Conservation (phyloP, 768 basidiomycete species). For the Dendrothele bispora region DNA sequence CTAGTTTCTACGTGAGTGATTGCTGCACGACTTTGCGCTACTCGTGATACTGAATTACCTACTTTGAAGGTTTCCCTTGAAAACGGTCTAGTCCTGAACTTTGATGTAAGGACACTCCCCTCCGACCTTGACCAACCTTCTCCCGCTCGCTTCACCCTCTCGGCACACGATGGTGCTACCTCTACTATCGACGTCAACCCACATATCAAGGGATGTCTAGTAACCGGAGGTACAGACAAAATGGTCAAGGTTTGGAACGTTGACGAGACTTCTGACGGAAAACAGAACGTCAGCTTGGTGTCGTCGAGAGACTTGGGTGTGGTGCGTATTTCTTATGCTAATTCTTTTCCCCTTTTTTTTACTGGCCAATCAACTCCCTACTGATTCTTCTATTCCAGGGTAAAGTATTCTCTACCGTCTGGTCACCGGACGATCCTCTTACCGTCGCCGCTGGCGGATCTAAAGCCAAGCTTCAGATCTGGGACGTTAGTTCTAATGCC, state of each 20-base stretch:
- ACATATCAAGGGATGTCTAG: constrained; percentile 86
- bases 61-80: constrained; percentile 80
- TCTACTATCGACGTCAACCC: constrained; percentile 91
- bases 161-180: constrained; percentile 90
- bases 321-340: constrained; percentile 51
- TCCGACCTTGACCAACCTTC: constrained; percentile 57
- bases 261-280: constrained; percentile 60
- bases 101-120: constrained; percentile 83
- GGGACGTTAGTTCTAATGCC: constrained; percentile 87
- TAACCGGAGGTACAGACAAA: constrained; percentile 94
- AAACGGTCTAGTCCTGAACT: constrained; percentile 91
- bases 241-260: constrained; percentile 97
- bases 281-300: constrained; percentile 79
- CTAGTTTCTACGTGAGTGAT: constrained; percentile 77
- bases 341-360: background rate
- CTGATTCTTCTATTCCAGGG: constrained; percentile 69
- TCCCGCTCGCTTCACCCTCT: constrained; percentile 81
- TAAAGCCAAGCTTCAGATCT: constrained; percentile 90
- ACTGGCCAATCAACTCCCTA: constrained; percentile 5
- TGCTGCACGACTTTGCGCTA: background rate
- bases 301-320: constrained; percentile 89
- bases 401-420: constrained; percentile 90
- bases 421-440: constrained; percentile 93
- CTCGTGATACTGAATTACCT: constrained; percentile 6
- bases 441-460: constrained; percentile 94